Evolutionary conservation across 2,329 filamentous ascomycete species (phyloP), one percentile per base, ranked within the genome.

Genomic region (Colletotrichum abscissum): DNA sequence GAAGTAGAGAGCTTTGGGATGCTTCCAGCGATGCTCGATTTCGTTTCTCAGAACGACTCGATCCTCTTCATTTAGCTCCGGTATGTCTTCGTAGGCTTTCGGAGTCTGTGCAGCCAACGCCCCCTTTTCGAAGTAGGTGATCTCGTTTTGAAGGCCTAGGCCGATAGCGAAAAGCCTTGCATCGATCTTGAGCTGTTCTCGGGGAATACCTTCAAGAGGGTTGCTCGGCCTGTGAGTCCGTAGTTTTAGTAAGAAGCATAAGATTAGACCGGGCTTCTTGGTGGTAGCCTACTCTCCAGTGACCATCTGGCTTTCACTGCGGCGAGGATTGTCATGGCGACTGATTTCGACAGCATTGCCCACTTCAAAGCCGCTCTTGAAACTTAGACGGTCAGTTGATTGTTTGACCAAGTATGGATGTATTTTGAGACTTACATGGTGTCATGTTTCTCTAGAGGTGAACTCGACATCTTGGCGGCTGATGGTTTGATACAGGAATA

Each of bases 81-180:
- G 80, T 2, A 91, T 81, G 3, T 84, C 79, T 58, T 88, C 84
- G 55, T 86, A 88, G 0, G 80, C 81, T 22, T 83, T 81, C 0
- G 89, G 88, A 16, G 86, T 81, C 86, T 83, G 82, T 22, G 90
- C 90, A 74, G 90, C 89, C 67, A 85, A 69, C 82, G 82, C 82
- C 14, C 81, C 91, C 74, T 88, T 88, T 28, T 57, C 30, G 55
- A 73, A 69, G 14, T 46, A 69, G 8, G 87, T 76, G 22, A 88
- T 81, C n/a, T 88, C 83, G 42, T 82, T 82, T 2, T 78, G 77
- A 6, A 90, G 80, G 9, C 84, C 84, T 59, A 86, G 84, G 24
- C 86, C 80, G 3, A 79, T 75, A 54, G 87, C 88, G 78, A 91
- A 92, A 1, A 24, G 26, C 82, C 78, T 55, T 88, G 42, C 84